These are phyloP conservation scores for Mortierella sp. DNA, from an alignment of 371 early-diverging fungal genomes.

Conservation along the genomic window DNA sequence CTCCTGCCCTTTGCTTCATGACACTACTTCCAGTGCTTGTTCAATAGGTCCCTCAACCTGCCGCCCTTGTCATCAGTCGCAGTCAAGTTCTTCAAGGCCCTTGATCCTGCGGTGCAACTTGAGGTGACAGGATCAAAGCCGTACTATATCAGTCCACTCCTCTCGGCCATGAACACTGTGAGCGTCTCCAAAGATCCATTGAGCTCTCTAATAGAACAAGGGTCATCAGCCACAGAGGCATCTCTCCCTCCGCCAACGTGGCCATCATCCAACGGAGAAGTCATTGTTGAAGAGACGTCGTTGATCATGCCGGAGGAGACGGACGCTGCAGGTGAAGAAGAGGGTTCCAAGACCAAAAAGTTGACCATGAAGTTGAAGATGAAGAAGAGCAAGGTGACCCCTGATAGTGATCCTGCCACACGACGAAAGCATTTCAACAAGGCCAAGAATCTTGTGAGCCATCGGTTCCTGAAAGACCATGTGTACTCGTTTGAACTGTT, in stretches of 20 bases:
- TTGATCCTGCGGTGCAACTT: conserved; percentile 78
- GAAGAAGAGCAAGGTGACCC: conserved; percentile 3
- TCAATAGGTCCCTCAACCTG: conserved; percentile 71
- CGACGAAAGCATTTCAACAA: conserved; percentile 15
- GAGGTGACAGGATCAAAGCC: conserved; percentile 79
- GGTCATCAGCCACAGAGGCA: neutral
- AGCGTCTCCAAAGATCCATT: conserved; percentile 42
- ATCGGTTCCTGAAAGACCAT: conserved; percentile 54
- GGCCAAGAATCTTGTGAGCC: conserved; percentile 32
- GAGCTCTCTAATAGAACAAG: neutral
- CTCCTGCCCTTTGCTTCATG: neutral
- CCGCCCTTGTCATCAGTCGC: conserved; percentile 79
- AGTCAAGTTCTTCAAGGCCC: conserved; percentile 74
- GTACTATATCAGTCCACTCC: conserved; percentile 74
- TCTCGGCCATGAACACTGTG: conserved; percentile 73
- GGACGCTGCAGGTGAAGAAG: conserved; percentile 1
- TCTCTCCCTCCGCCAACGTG: conserved; percentile 27
- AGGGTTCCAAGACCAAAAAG: too few relatives aligned
- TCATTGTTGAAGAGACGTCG: conserved; percentile 43
- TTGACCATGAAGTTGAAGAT: too few relatives aligned
- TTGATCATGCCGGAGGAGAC: neutral
- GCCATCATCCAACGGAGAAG: conserved; percentile 51
- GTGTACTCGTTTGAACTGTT: conserved; percentile 70
- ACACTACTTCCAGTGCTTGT: conserved; percentile 51
- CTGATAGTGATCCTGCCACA: neutral